phyloP scores from a whole-genome alignment of 2,329 filamentous ascomycete species.

The Fusarium beomiforme region DNA sequence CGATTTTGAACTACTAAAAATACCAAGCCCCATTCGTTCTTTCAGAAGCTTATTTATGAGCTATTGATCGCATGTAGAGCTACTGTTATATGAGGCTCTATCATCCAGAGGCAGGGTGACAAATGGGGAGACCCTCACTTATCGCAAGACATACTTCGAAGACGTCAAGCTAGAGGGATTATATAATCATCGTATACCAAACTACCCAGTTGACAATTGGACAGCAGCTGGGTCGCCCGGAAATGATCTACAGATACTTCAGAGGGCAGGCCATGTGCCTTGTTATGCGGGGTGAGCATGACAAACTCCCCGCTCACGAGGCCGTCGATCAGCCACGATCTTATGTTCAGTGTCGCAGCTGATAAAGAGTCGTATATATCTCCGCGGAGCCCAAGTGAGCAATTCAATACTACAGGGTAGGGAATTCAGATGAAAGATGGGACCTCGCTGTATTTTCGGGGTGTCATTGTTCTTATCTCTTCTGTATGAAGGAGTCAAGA shows the following conservation, averaged over 20 bases:
- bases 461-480: background rate
- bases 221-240: background rate
- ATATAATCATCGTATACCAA: too few relatives aligned
- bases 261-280: background rate
- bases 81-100: too few relatives aligned
- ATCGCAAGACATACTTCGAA: too few relatives aligned
- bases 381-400: background rate
- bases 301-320: background rate
- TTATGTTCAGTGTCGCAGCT: background rate
- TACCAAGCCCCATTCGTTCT: too few relatives aligned
- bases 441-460: background rate
- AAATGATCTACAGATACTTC: background rate
- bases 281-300: background rate
- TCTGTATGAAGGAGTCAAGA: background rate
- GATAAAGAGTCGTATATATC: background rate
- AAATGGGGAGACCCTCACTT: too few relatives aligned
- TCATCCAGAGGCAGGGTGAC: too few relatives aligned
- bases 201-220: background rate
- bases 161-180: too few relatives aligned
- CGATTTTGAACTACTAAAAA: too few relatives aligned
- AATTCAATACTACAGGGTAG: too few relatives aligned
- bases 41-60: too few relatives aligned
- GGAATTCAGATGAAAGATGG: accelerated
- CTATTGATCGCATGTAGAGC: too few relatives aligned
- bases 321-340: background rate